Base-by-base conservation (phyloP, 768 basidiomycete genomes). In the Termitomyces sp. region DNA sequence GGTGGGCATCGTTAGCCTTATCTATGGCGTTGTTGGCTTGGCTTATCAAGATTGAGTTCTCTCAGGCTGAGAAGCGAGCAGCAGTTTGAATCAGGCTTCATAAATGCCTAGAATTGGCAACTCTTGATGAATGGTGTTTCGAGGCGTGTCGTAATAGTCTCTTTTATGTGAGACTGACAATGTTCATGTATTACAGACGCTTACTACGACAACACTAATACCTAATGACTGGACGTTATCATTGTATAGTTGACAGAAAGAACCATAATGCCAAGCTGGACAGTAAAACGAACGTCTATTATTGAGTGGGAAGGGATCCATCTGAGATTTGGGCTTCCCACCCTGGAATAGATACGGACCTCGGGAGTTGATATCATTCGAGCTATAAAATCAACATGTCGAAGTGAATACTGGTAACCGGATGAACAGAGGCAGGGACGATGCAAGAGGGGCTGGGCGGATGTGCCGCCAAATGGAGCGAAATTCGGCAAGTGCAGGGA, bases 401-500 rank as follows among this genome's bases (percentile, higher is more conserved):
- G 4, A n/a, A 6, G 37, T 20, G 24, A 18, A 3, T 24, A 20
- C 20, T 22, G 20, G 32, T 34, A 49, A 18, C 13, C 10, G 26
- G 8, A 41, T 39, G 52, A 3, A 24, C 0, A 34, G 13, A 50
- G 49, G 22, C 34, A 50, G 31, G 14, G 32, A 20, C 48, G n/a
- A 27, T 53, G 16, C 20, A 10, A 31, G 31, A 46, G 22, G 43
- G 16, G 39, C 12, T 43, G n/a, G 24, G 13, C 34, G 31, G 24
- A 12, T 36, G n/a, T n/a, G n/a, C 5, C 27, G 37, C 51, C 46
- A 53, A 55, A 55, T 47, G 57, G 54, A 46, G 49, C 47, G 47
- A 46, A 61, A 57, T 27, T 53, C 50, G 63, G 62, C 59, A 53
- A 55, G 50, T 34, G 24, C 8, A 29, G 24, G 32, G 29, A 13